Conservation (phyloP, 805 yeast genomes). For the Pichia rugopelliculosa region DNA sequence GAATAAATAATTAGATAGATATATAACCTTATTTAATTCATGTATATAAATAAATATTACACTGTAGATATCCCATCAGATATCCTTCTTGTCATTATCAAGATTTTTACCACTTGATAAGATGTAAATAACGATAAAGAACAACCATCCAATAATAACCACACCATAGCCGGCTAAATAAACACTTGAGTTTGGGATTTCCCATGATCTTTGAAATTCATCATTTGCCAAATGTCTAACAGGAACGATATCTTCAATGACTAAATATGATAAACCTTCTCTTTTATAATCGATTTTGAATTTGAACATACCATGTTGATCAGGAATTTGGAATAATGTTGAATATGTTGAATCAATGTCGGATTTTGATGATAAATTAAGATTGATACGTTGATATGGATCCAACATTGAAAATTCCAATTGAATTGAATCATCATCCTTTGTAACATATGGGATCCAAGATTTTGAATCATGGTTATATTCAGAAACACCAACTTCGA, state of each 20-base stretch:
- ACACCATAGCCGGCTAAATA: slow-evolving; percentile 64
- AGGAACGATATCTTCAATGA: slow-evolving; percentile 63
- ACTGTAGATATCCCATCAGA: neutral
- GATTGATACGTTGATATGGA: slow-evolving; percentile 81
- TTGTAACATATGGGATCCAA: slow-evolving; percentile 57
- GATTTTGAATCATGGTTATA: slow-evolving; percentile 33
- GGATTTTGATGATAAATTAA: slow-evolving; percentile 36
- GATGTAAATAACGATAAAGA: slow-evolving; percentile 63
- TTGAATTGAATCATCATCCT: slow-evolving; percentile 44
- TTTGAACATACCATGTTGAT: slow-evolving; percentile 95
- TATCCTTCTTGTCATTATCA: neutral
- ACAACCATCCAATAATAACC: slow-evolving; percentile 70
- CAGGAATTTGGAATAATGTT: slow-evolving; percentile 69
- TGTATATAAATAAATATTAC: neutral
- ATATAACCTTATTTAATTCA: neutral
- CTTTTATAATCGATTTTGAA: slow-evolving; percentile 73
- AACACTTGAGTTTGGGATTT: slow-evolving; percentile 88
- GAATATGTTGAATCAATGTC: slow-evolving; percentile 42
- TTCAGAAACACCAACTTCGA: slow-evolving; percentile 42
- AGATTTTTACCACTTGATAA: slow-evolving; percentile 19
- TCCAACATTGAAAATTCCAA: slow-evolving; percentile 85
- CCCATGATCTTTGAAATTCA: slow-evolving; percentile 90
- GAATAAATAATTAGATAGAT: neutral
- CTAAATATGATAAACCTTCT: slow-evolving; percentile 62
- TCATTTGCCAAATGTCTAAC: slow-evolving; percentile 93